Base-by-base conservation (phyloP, 2,329 filamentous ascomycete genomes). In the Huntiella moniliformis region DNA sequence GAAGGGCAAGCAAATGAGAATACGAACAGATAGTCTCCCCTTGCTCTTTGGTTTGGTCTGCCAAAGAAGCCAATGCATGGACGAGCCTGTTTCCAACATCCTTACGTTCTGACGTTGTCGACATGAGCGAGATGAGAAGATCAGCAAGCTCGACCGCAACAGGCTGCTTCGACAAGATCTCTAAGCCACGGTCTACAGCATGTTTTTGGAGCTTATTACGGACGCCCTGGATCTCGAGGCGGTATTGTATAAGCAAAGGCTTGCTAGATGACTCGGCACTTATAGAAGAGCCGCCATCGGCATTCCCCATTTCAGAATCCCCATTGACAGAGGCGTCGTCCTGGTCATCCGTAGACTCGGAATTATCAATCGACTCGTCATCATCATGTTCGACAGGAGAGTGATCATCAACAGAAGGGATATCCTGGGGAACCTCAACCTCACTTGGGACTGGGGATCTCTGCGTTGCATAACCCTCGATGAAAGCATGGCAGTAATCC, bases 121-220 rank as follows among this genome's bases (percentile, higher is more conserved):
- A 53, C 64, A 79, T 73, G 17, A 85, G 79, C 3, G 79, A 77
- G 34, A 73, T 73, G 46, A 98, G 87, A 15, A 98, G 68, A 55
- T 95, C 87, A 0, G 86, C 76, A 40, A 98, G 68, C 56, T 96
- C 88, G 54, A 95, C 91, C 0, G 91, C 92, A 8, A 88, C 77
- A 53, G 83, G 78, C 54, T 96, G 87, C 34, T 80, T 79, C 58
- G 88, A 82, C 45, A 98, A 77, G 32, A 96, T 77, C 55, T 95
- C 87, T 16, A 98, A 67, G 52, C 83, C 93, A 48, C 85, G 81
- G 54, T 95, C 87, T 49, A 96, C 87, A 46, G 96, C 63, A 47
- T 83, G 79, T 15, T 74, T 68, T 35, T 84, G 75, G 36, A 96
- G 67, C n/a, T 68, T 71, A 4, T 71, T 68, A 39, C 91, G 77